Conservation (phyloP, 2,329 filamentous ascomycete species). For the Curvularia spicifera region DNA sequence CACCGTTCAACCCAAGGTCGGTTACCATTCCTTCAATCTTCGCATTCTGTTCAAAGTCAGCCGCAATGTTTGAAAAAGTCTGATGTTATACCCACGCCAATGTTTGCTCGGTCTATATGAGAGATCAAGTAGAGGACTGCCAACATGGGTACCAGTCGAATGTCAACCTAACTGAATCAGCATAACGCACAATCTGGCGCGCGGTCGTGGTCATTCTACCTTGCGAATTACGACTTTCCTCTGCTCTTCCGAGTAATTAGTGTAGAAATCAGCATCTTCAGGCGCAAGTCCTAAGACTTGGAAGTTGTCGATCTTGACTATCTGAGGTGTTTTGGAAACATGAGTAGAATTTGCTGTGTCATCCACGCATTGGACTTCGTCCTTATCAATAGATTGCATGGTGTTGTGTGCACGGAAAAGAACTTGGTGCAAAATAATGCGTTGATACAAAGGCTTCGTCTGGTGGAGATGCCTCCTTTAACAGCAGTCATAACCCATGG, state of each 20-base stretch:
- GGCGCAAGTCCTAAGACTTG: slow-evolving; percentile 33
- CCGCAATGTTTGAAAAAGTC: neutral
- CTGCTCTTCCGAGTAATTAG: slow-evolving; percentile 48
- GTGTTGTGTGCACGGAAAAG: neutral
- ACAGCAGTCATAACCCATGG: no score
- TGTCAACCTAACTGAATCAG: slow-evolving; percentile 23
- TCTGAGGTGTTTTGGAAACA: slow-evolving; percentile 26
- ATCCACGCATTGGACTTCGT: slow-evolving; percentile 31
- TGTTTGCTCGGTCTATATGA: slow-evolving; percentile 67
- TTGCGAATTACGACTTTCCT: slow-evolving; percentile 53
- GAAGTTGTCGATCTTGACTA: slow-evolving; percentile 37
- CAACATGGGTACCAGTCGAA: slow-evolving; percentile 47
- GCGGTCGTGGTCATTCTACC: slow-evolving; percentile 5
- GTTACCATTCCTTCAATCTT: slow-evolving; percentile 67
- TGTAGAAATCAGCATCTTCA: slow-evolving; percentile 33
- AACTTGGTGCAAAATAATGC: neutral
- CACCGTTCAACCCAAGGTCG: slow-evolving; percentile 60
- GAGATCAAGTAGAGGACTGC: slow-evolving; percentile 53
- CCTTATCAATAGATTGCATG: slow-evolving; percentile 31
- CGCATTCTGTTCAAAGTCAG: slow-evolving; percentile 52
- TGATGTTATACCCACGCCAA: slow-evolving; percentile 51
- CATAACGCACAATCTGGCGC: no score
- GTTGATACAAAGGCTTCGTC: neutral
- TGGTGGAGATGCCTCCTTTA: no score
- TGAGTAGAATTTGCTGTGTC: slow-evolving; percentile 30